These are phyloP conservation scores for Fusarium luffae DNA, from an alignment of 2,329 filamentous ascomycete genomes.

Conservation along the genomic window DNA sequence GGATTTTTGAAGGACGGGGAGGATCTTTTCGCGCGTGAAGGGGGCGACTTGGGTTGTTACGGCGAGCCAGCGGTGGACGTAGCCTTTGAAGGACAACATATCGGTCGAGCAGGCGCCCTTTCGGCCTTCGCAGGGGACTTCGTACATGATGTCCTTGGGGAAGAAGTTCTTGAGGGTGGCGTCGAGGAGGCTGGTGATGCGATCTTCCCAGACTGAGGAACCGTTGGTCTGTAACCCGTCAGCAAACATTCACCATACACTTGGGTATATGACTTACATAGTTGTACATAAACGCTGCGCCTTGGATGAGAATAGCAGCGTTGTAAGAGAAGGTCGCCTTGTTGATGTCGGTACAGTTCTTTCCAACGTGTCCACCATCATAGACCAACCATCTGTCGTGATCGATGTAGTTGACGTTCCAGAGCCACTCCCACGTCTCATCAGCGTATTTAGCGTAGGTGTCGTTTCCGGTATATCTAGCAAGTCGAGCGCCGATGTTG, in stretches of 20 bases:
- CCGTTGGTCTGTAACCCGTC: constrained; percentile 49
- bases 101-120: constrained; percentile 73
- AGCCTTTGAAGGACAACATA: constrained; percentile 78
- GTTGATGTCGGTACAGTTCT: constrained; percentile 71
- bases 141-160: constrained; percentile 69
- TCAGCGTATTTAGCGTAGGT: constrained; percentile 73
- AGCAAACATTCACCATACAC: too few relatives aligned
- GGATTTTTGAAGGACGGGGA: constrained; percentile 67
- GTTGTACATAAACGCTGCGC: constrained; percentile 77
- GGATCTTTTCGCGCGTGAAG: constrained; percentile 63
- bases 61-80: constrained; percentile 73
- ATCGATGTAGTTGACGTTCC: constrained; percentile 67
- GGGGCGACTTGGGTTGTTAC: constrained; percentile 72
- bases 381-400: constrained; percentile 69
- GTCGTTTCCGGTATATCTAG: constrained; percentile 73
- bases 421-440: constrained; percentile 72
- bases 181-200: constrained; percentile 66
- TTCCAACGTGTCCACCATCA: constrained; percentile 68
- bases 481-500: constrained; percentile 75
- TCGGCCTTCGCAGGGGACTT: constrained; percentile 71
- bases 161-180: constrained; percentile 64
- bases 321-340: constrained; percentile 75
- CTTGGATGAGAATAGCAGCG: constrained; percentile 69
- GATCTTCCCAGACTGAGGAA: constrained; percentile 64
- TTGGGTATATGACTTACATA: too few relatives aligned